These are phyloP conservation scores for Mycosphaerella arachidis DNA, from an alignment of 2,329 filamentous ascomycete species.

Conservation along the genomic window DNA sequence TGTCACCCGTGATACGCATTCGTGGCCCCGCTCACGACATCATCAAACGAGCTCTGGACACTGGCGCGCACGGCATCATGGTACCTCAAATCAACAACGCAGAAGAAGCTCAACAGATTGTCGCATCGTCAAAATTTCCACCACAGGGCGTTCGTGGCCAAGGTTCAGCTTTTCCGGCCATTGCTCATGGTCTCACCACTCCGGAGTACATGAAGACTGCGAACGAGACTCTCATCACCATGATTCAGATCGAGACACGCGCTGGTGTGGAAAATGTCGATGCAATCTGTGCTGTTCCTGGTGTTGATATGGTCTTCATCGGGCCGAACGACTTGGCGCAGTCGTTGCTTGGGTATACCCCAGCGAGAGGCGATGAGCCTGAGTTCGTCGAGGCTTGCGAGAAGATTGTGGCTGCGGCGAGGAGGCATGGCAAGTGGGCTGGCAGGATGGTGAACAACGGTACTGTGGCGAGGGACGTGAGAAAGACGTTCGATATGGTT, in stretches of 20 bases:
- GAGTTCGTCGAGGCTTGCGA: too few species aligned
- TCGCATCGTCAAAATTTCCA: slow-evolving; percentile 51
- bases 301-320: slow-evolving; percentile 1
- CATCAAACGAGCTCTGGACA: slow-evolving; percentile 33
- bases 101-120: slow-evolving; percentile 48
- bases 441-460: too few species aligned
- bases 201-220: slow-evolving; percentile 49
- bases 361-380: too few species aligned
- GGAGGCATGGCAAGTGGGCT: too few species aligned
- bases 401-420: too few species aligned
- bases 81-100: slow-evolving; percentile 50
- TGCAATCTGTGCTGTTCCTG: slow-evolving; percentile 41
- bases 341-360: too few species aligned
- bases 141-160: slow-evolving; percentile 52
- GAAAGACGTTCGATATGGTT: too few species aligned
- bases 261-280: slow-evolving; percentile 39
- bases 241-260: slow-evolving; percentile 44
- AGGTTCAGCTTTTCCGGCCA: slow-evolving; percentile 53
- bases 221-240: slow-evolving; percentile 48
- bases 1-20: slow-evolving; percentile 43
- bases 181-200: slow-evolving; percentile 49
- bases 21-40: slow-evolving; percentile 54
- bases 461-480: too few species aligned
- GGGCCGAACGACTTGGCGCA: not conserved
- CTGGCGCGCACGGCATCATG: slow-evolving; percentile 35